phyloP scores from a whole-genome alignment of 768 basidiomycete genomes.

The Lactifluus echinatus region DNA sequence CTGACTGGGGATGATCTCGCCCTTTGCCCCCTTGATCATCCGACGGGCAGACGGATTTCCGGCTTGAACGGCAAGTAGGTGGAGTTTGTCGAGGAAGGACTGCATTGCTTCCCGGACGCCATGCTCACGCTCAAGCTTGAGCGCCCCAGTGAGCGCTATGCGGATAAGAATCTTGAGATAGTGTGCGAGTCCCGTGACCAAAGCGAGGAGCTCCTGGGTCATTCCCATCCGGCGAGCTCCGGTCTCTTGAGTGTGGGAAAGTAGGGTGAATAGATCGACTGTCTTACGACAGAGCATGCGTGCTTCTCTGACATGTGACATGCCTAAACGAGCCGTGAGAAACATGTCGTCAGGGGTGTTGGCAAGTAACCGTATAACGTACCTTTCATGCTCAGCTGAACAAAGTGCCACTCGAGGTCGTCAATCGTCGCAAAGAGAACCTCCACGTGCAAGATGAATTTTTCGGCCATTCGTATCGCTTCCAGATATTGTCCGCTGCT shows the following conservation, averaged over 20 bases:
- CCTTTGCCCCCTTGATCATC: slow-evolving; percentile 66
- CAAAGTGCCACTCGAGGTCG: slow-evolving; percentile 87
- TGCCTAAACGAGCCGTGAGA: slow-evolving; percentile 42
- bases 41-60: slow-evolving; percentile 72
- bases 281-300: slow-evolving; percentile 98
- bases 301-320: slow-evolving; percentile 97
- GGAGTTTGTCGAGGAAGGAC: slow-evolving; percentile 86
- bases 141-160: slow-evolving; percentile 90
- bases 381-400: slow-evolving; percentile 79
- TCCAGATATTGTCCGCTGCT: slow-evolving; percentile 95
- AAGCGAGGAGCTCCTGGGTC: slow-evolving; percentile 92
- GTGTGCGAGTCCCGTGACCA: slow-evolving; percentile 98
- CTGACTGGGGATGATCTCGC: slow-evolving; percentile 39
- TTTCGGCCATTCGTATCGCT: slow-evolving; percentile 96
- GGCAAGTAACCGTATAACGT: slow-evolving; percentile 22
- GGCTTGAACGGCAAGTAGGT: slow-evolving; percentile 80
- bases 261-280: slow-evolving; percentile 92
- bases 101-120: slow-evolving; percentile 75
- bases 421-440: slow-evolving; percentile 96
- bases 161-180: slow-evolving; percentile 99
- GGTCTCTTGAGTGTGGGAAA: slow-evolving; percentile 93
- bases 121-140: slow-evolving; percentile 92
- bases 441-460: slow-evolving; percentile 97
- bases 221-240: slow-evolving; percentile 87
- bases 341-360: not conserved